Conservation (phyloP, 768 basidiomycete species). For the Mycena alexandri region DNA sequence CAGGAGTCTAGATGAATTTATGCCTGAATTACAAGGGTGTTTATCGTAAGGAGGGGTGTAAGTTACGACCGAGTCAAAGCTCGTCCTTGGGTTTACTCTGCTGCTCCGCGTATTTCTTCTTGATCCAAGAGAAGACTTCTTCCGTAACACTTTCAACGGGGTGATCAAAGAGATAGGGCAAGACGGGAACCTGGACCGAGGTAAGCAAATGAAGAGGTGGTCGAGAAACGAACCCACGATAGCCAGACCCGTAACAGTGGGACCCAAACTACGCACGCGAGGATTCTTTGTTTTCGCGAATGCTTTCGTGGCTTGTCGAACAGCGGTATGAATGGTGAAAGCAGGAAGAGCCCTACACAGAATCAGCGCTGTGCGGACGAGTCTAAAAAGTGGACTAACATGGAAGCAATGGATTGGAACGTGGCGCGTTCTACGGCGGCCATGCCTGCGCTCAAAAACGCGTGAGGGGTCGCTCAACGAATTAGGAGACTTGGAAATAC, state of each 20-base stretch:
- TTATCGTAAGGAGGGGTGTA: constrained; percentile 1
- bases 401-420: constrained; percentile 87
- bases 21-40: constrained; percentile 4
- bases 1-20: constrained; percentile 7
- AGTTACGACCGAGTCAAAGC: constrained; percentile 40
- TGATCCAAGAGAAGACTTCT: constrained; percentile 76
- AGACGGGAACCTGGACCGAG: constrained; percentile 59
- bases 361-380: not conserved
- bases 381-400: constrained; percentile 59
- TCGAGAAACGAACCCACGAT: constrained; percentile 50
- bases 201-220: not conserved
- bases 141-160: constrained; percentile 83
- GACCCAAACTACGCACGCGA: constrained; percentile 78
- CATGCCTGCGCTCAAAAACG: no score
- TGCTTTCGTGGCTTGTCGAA: constrained; percentile 77
- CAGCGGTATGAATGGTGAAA: constrained; percentile 87
- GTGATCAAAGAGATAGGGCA: constrained; percentile 85
- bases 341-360: constrained; percentile 79
- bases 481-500: constrained; percentile 33
- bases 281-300: constrained; percentile 71
- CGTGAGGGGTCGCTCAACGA: no score
- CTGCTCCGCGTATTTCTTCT: constrained; percentile 63
- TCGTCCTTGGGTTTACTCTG: constrained; percentile 48
- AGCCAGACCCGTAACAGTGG: constrained; percentile 78
- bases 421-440: constrained; percentile 81